A percentile compares a stretch with the other conserved stretches of the same genome.
These are phyloP conservation scores for Neurospora sp. DNA, from an alignment of 495 filamentous ascomycete genomes.

Conservation along the genomic window DNA sequence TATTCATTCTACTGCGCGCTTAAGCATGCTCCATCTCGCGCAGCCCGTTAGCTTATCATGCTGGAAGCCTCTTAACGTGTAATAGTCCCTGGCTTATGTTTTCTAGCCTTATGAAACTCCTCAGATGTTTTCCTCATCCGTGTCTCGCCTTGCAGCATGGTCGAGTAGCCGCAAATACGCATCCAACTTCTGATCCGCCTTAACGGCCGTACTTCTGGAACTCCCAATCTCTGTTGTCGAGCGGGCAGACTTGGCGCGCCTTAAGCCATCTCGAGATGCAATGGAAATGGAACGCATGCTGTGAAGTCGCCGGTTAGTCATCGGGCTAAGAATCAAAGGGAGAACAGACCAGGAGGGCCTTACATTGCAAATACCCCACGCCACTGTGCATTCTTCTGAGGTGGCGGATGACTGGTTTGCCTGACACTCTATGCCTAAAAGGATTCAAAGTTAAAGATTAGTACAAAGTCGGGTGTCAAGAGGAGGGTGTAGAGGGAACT, in stretches of 20 bases:
- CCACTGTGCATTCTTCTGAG: slow-evolving; percentile 95
- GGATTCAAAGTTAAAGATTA: slow-evolving; percentile 1
- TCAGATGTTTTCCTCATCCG: neutral
- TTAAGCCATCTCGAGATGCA: slow-evolving; percentile 99
- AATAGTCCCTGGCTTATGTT: neutral
- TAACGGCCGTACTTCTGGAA: slow-evolving; percentile 93
- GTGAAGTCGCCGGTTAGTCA: slow-evolving; percentile 14
- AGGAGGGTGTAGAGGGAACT: slow-evolving; percentile 11
- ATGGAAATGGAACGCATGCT: slow-evolving; percentile 99
- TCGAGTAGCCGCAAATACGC: neutral
- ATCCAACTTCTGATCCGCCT: neutral
- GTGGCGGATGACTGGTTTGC: slow-evolving; percentile 98
- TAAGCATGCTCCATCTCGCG: neutral
- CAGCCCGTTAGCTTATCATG: neutral
- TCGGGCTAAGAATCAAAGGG: neutral
- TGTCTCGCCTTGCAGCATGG: neutral
- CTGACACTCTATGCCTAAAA: slow-evolving; percentile 89
- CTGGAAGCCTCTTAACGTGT: neutral
- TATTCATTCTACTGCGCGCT: neutral
- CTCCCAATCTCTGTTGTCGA: slow-evolving; percentile 98
- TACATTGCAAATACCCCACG: slow-evolving; percentile 99
- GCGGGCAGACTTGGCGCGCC: slow-evolving; percentile 95
- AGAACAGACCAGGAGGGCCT: slow-evolving; percentile 21
- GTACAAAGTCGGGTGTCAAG: neutral
- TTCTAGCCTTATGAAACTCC: neutral